Evolutionary conservation across 139 green algal genomes (phyloP), one percentile per base, ranked within the genome.

Genomic region (Chlorella sp.): DNA sequence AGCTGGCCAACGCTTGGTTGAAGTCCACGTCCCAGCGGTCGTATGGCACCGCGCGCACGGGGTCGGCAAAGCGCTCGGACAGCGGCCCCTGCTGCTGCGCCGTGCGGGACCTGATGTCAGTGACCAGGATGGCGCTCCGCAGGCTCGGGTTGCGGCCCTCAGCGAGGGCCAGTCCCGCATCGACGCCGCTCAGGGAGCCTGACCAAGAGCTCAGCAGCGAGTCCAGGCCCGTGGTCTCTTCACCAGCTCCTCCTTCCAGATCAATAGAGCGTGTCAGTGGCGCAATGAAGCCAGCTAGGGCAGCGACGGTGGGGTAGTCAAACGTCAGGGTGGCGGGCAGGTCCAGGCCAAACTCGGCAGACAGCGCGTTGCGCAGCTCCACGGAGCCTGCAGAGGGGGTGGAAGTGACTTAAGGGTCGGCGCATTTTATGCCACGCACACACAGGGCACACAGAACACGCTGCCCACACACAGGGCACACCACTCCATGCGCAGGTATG

Each of bases 251-350:
- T 8, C n/a, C 29, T 8, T 8, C 29, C 11, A 8, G 12, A 43
- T 17, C 53, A 61, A 23, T 23, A n/a, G 7, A 17, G 53, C 53
- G 14, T 61, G 23, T 46, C 60, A 43, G 36, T 35, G n/a, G 35
- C 60, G 51, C 53, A 6, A 66, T 35, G 15, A 45, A 56, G 9
- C 40, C 51, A 7, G 40, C 33, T 27, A 94, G 74, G n/a, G 83
- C 79, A 5, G 56, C 36, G 12, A 87, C 55, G 1, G 86, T 89
- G n/a, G 89, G 89, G 71, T 90, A 86, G 76, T 94, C 89, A 69
- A 90, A 93, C 33, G 89, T 48, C 5, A 79, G 64, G 2, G 87
- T 91, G 38, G 61, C 67, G 0, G 84, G 74, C 50, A 91, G 67
- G 25, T 67, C 40, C 14, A 75, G 8, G 25, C 73, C 78, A 48